Percentiles rank a stretch among this genome's conserved stretches.
phyloP scores from a whole-genome alignment of 1,284 basidiomycete genomes.

The Lentinus polychrous region DNA sequence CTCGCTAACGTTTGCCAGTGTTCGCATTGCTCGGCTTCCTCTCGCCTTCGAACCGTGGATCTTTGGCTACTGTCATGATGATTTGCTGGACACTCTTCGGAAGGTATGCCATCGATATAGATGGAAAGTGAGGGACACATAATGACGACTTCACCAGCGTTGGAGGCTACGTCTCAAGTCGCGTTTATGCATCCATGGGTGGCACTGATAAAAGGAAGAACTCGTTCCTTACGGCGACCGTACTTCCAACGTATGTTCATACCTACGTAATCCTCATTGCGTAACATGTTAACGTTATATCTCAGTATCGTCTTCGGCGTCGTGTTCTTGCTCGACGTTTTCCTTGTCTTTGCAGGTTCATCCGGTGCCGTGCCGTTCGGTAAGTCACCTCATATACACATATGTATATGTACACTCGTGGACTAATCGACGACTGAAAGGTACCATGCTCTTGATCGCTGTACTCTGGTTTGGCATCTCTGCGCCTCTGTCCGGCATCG shows the following conservation, averaged over 20 bases:
- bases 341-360: conserved; percentile 80
- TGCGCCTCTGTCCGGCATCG: conserved; percentile 72
- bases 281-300: not conserved
- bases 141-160: no score
- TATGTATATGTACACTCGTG: conserved; percentile 1
- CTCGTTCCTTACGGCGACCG: conserved; percentile 81
- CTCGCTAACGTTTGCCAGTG: conserved; percentile 34
- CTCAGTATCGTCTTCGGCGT: conserved; percentile 70
- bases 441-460: conserved; percentile 85
- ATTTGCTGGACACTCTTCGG: conserved; percentile 95
- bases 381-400: conserved; percentile 20
- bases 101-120: conserved; percentile 49
- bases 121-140: no score
- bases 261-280: conserved; percentile 1
- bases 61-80: conserved; percentile 94
- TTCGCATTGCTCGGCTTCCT: conserved; percentile 98
- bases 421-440: conserved; percentile 27
- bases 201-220: conserved; percentile 79
- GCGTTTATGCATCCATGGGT: conserved; percentile 79
- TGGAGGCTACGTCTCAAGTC: conserved; percentile 85
- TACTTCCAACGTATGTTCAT: conserved; percentile 73
- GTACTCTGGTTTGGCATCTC: conserved; percentile 96
- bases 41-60: conserved; percentile 92
- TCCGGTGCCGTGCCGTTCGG: conserved; percentile 97
- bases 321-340: conserved; percentile 83